phyloP scores from a whole-genome alignment of 495 filamentous ascomycete species.

The Chaetomium cochliodes region DNA sequence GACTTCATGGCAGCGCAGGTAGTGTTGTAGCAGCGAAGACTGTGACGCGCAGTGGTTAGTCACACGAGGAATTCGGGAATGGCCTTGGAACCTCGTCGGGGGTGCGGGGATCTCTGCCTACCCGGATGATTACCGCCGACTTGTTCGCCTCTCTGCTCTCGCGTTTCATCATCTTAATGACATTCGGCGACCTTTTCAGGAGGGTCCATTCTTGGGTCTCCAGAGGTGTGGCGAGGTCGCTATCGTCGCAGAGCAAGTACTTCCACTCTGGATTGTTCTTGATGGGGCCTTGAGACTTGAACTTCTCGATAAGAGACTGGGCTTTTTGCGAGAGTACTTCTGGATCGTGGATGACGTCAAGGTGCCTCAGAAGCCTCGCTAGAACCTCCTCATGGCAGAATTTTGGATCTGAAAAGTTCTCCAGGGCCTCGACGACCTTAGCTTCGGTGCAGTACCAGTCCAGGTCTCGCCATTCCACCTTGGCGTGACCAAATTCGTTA shows the following conservation, averaged over 20 bases:
- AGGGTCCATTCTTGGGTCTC: not conserved
- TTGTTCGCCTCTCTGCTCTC: not conserved
- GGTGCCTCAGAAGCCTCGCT: not conserved
- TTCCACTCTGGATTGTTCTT: constrained; percentile 3
- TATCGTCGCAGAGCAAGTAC: constrained; percentile 7
- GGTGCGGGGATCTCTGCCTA: not conserved
- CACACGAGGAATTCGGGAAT: not conserved
- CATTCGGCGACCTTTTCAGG: not conserved
- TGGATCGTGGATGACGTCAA: constrained; percentile 2
- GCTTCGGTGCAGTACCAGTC: constrained; percentile 11
- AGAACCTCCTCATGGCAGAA: not conserved
- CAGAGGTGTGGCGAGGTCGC: not conserved
- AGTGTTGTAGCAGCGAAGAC: not conserved
- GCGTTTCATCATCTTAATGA: constrained; percentile 11
- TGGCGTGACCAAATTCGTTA: constrained; percentile 6
- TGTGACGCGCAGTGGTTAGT: not conserved
- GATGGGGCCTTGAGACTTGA: not conserved
- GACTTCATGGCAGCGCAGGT: not conserved
- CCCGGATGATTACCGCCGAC: constrained; percentile 8
- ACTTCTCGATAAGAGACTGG: not conserved
- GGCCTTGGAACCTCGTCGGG: not conserved
- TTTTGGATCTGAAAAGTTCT: not conserved
- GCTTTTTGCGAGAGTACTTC: constrained; percentile 3
- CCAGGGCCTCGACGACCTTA: constrained; percentile 12
- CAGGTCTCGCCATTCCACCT: constrained; percentile 12